phyloP scores from a whole-genome alignment of 2,329 filamentous ascomycete genomes.

The Nakataea oryzae region DNA sequence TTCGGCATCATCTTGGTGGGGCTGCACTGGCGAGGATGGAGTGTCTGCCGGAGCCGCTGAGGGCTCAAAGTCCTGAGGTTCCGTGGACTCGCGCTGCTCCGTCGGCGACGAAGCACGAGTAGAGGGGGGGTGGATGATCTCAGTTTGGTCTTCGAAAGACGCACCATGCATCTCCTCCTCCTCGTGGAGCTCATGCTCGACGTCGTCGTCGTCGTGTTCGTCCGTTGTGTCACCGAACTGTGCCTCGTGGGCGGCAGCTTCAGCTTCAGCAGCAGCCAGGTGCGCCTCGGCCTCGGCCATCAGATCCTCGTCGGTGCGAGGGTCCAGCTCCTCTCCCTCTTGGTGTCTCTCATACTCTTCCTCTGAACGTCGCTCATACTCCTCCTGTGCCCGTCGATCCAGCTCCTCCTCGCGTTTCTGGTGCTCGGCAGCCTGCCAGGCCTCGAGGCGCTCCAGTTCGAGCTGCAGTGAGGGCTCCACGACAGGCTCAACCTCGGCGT shows the following conservation, averaged over 20 bases:
- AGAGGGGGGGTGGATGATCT: background rate
- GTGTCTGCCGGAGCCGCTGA: too few relatives aligned
- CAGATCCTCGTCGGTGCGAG: constrained; percentile 10
- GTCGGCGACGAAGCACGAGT: background rate
- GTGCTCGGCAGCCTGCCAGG: constrained; percentile 28
- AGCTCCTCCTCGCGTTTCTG: constrained; percentile 19
- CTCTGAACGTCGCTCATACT: constrained; percentile 20
- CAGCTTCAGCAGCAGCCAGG: background rate
- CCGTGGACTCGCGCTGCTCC: background rate
- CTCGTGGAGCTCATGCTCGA: background rate
- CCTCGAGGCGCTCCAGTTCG: constrained; percentile 47
- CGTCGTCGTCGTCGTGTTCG: background rate
- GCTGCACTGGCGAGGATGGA: background rate
- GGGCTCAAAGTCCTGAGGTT: background rate
- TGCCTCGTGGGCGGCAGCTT: background rate
- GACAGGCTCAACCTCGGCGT: constrained; percentile 78
- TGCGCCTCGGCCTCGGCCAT: constrained; percentile 19
- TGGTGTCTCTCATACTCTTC: constrained; percentile 18
- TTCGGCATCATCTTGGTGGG: background rate
- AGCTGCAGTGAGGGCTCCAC: constrained; percentile 48
- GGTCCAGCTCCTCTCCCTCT: constrained; percentile 10
- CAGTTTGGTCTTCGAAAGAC: background rate
- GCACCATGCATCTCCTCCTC: background rate
- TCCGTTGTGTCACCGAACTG: background rate
- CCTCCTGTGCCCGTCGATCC: constrained; percentile 20